phyloP scores from a whole-genome alignment of 495 filamentous ascomycete genomes.

The Beverwykella pulmonaria region DNA sequence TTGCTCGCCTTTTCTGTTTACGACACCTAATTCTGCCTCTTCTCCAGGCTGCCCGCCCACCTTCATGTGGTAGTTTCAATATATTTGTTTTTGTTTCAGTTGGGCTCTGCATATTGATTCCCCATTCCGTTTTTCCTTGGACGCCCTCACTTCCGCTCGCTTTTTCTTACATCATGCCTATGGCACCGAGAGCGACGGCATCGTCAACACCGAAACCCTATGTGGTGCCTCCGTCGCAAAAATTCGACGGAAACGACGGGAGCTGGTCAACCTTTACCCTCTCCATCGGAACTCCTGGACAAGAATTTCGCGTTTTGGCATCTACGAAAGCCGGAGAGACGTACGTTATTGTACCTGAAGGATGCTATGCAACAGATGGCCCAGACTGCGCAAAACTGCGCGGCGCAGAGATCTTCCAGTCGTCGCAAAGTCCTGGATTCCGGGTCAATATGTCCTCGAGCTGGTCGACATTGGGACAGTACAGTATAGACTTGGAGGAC shows the following conservation, averaged over 20 bases:
- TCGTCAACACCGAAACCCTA: constrained; percentile 29
- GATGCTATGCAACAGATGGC: constrained; percentile 30
- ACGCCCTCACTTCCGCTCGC: background rate
- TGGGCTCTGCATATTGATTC: background rate
- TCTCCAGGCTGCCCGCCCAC: background rate
- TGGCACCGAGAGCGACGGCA: constrained; percentile 18
- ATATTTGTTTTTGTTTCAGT: background rate
- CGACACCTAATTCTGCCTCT: background rate
- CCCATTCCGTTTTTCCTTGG: background rate
- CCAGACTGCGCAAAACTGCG: constrained; percentile 29
- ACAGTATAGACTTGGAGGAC: constrained; percentile 29
- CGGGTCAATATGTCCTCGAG: constrained; percentile 27
- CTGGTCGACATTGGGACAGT: constrained; percentile 36
- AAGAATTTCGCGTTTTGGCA: constrained; percentile 35
- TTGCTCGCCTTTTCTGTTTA: background rate
- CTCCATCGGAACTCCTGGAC: constrained; percentile 35
- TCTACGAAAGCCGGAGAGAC: constrained; percentile 36
- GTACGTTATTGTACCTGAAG: constrained; percentile 30
- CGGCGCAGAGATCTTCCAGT: constrained; percentile 29
- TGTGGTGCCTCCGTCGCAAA: constrained; percentile 31
- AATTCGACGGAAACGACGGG: constrained; percentile 41
- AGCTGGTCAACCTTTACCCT: constrained; percentile 38
- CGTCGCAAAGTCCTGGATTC: constrained; percentile 32
- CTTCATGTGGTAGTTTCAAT: background rate
- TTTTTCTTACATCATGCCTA: constrained; percentile 15